Conservation (phyloP, 2,329 filamentous ascomycete genomes). For the Hymenoscyphus infarciens region DNA sequence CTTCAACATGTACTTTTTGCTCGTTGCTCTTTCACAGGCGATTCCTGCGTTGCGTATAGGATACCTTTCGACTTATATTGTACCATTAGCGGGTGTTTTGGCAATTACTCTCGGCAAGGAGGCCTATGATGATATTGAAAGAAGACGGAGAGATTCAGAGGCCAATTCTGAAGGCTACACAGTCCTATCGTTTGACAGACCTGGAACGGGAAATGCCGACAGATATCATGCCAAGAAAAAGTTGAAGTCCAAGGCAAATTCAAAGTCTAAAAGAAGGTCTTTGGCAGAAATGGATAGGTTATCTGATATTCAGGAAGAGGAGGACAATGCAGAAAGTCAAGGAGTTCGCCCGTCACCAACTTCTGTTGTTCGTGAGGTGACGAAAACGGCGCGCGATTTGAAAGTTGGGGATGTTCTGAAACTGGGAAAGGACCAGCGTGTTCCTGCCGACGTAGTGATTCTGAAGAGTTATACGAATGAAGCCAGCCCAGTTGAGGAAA, state of each 20-base stretch:
- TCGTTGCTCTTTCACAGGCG: constrained; percentile 90
- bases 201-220: constrained; percentile 36
- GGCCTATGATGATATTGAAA: constrained; percentile 85
- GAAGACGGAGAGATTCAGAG: constrained; percentile 83
- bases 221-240: constrained; percentile 40
- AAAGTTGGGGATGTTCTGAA: constrained; percentile 96
- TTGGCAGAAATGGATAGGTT: constrained; percentile 43
- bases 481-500: constrained; percentile 31
- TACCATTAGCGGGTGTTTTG: constrained; percentile 86
- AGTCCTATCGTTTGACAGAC: constrained; percentile 68
- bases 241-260: constrained; percentile 45
- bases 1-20: constrained; percentile 98
- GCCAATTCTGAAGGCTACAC: constrained; percentile 90
- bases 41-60: constrained; percentile 88
- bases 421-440: constrained; percentile 83
- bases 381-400: constrained; percentile 80
- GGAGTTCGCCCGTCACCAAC: constrained; percentile 42
- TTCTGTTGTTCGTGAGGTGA: constrained; percentile 59
- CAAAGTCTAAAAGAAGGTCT: constrained; percentile 37
- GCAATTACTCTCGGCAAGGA: constrained; percentile 93
- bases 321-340: constrained; percentile 49
- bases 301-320: constrained; percentile 68
- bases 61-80: constrained; percentile 91
- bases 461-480: constrained; percentile 74
- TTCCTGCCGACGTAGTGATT: constrained; percentile 92